Evolutionary conservation across 2,329 filamentous ascomycete species (phyloP).

Genomic region (Metarhizium anisopliae): DNA sequence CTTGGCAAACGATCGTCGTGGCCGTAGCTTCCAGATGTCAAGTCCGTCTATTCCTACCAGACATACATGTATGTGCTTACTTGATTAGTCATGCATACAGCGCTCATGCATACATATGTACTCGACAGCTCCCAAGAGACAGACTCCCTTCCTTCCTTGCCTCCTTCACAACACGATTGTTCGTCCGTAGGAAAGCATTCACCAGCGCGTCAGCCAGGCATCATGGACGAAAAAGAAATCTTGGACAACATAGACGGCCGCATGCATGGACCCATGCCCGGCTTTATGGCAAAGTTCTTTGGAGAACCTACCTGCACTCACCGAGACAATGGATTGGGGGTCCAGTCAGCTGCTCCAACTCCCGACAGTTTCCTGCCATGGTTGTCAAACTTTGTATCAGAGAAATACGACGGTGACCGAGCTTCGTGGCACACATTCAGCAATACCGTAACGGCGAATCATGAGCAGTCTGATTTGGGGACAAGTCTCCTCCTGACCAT

Average conservation of each 20-base stretch:
- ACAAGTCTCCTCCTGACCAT: constrained; percentile 1
- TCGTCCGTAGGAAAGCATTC: no score
- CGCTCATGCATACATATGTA: no score
- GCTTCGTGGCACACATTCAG: constrained; percentile 8
- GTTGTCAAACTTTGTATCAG: constrained; percentile 9
- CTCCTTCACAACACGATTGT: no score
- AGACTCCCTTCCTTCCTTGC: no score
- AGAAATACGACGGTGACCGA: constrained; percentile 9
- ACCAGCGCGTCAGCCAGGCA: not conserved
- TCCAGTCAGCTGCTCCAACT: not conserved
- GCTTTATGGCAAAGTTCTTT: constrained; percentile 11
- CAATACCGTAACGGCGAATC: constrained; percentile 1
- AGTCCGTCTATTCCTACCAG: no score
- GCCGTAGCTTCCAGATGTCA: no score
- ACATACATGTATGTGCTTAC: no score
- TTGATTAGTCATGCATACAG: no score
- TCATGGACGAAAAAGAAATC: constrained; percentile 9
- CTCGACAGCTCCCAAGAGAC: no score
- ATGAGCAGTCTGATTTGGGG: constrained; percentile 2
- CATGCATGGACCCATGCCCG: constrained; percentile 11
- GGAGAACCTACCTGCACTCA: constrained; percentile 6
- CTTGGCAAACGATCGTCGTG: no score
- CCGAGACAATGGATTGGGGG: no score
- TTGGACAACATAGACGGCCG: constrained; percentile 10
- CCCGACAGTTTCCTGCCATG: constrained; percentile 7